Conservation (phyloP, 176 grass and related monocot genomes). For the Cenchrus fungigraminus region DNA sequence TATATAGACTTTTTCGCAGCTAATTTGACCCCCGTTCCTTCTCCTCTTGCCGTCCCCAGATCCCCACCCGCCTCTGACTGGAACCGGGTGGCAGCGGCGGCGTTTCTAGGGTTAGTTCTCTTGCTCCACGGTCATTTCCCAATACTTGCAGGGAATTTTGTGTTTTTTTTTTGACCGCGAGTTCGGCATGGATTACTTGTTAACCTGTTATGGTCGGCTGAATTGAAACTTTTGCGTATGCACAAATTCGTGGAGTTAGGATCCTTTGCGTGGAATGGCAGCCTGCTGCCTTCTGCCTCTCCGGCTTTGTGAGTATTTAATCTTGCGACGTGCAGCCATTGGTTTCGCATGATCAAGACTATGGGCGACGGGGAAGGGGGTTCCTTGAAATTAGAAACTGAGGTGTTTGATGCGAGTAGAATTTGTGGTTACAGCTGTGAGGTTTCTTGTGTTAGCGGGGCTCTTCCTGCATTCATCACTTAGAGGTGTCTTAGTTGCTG, state of each 20-base stretch:
- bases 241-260: slow-evolving; percentile 4
- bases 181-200: not conserved
- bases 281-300: not conserved
- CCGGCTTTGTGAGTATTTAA: not conserved
- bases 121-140: not conserved
- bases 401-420: not conserved
- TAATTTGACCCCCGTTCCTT: not conserved
- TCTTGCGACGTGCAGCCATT: not conserved
- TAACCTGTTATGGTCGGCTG: not conserved
- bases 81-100: not conserved
- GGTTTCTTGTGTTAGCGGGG: not conserved
- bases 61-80: slow-evolving; percentile 8
- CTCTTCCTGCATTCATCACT: not conserved
- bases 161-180: not conserved
- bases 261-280: slow-evolving; percentile 11
- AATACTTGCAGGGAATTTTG: not conserved
- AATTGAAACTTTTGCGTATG: not conserved
- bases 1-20: too few relatives aligned
- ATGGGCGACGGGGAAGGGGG: not conserved
- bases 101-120: slow-evolving; percentile 56
- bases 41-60: not conserved
- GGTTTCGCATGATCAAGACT: not conserved
- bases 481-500: slow-evolving; percentile 8
- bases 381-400: too few relatives aligned
- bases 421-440: not conserved